Evolutionary conservation across 768 basidiomycete genomes (phyloP), one percentile per base, ranked within the genome.

Genomic region (Lactifluus rugatus): DNA sequence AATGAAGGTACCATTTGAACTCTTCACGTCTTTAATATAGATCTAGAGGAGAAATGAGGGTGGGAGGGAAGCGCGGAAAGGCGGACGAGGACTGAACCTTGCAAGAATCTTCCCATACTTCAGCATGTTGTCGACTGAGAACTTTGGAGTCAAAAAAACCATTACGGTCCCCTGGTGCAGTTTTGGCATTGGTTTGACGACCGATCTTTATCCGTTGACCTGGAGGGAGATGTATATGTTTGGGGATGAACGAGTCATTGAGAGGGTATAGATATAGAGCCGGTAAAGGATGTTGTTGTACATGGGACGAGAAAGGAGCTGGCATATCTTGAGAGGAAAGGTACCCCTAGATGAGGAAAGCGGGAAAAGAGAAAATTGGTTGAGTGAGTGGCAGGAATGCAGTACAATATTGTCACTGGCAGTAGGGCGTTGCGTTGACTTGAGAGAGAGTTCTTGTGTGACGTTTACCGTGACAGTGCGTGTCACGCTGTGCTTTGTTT

Each of bases 81-180:
- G 53, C 52, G 48, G 52, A 48, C n/a, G n/a, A 37, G 9, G 5
- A 11, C 68, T 76, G 50, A 49, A 92, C 93, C 82, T 95, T 95
- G 47, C 81, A 83, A 44, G 72, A 76, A 60, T 95, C 91, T 74
- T 91, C 93, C 95, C 87, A 99, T n/a, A 99, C 89, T 73, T 98
- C 95, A 14, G 95, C 95, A 68, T 98, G 95, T 74, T 90, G 88
- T 64, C 95, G 78, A 65, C 89, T 91, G 60, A 99, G 77, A 8
- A 98, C 86, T 70, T 98, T 97, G 23, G 86, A 89, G 74, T 98
- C 95, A 70, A 99, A 97, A 75, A 89, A 99, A 10, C 93, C 95
- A 69, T 99, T 97, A 67, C 88, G 78, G 68, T 95, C 92, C 11
- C 81, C 84, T 17, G 95, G 95, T 31, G 90, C 83, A 0, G 93